A percentile compares a stretch with the other conserved stretches of the same genome.
phyloP scores from a whole-genome alignment of 371 early-diverging fungal species.

The Umbelopsis sp. region DNA sequence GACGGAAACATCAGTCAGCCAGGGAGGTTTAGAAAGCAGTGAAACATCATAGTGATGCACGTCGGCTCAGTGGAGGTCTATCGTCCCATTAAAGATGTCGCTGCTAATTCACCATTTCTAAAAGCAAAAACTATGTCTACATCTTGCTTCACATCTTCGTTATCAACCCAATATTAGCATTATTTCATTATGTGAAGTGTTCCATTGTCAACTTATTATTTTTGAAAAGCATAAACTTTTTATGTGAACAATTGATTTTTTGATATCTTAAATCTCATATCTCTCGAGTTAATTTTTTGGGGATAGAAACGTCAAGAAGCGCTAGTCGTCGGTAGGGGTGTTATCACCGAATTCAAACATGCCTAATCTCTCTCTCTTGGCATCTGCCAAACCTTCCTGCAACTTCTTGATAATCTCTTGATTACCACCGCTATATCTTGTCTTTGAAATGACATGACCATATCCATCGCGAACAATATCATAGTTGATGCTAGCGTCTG shows the following conservation, averaged over 20 bases:
- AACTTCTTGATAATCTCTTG: slow-evolving; percentile 54
- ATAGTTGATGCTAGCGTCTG: slow-evolving; percentile 77
- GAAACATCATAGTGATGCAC: too few species aligned
- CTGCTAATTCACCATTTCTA: too few species aligned
- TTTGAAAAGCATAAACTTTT: background rate
- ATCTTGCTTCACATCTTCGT: background rate
- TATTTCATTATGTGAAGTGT: background rate
- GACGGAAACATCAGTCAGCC: background rate
- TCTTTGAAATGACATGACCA: slow-evolving; percentile 67
- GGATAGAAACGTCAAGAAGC: background rate
- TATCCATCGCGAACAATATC: slow-evolving; percentile 80
- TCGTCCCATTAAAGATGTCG: too few species aligned
- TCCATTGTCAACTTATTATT: background rate
- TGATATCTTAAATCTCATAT: background rate
- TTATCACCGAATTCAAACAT: slow-evolving; percentile 93
- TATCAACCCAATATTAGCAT: background rate
- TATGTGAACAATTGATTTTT: background rate
- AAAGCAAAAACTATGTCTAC: background rate
- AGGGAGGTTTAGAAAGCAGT: too few species aligned
- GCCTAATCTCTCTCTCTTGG: slow-evolving; percentile 64
- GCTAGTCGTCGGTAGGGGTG: slow-evolving; percentile 73
- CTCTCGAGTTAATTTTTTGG: background rate
- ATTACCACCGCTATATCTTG: slow-evolving; percentile 58
- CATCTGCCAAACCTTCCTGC: slow-evolving; percentile 44
- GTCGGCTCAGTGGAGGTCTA: too few species aligned